Percentiles rank a stretch among this genome's conserved stretches.
phyloP scores from a whole-genome alignment of 371 early-diverging fungal genomes.

The Fennellomyces sp. region DNA sequence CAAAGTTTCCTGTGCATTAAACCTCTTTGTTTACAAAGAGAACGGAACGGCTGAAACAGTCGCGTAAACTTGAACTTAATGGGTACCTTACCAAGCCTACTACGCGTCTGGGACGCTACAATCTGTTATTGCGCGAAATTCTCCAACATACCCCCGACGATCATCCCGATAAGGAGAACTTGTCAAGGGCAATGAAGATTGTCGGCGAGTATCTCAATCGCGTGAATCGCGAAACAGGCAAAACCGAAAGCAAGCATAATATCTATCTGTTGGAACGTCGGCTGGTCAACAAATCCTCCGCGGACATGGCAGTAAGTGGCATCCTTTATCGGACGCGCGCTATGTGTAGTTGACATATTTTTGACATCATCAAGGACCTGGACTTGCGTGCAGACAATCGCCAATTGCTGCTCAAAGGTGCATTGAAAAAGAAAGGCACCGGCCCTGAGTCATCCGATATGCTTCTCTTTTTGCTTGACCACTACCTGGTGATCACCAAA shows the following conservation, averaged over 20 bases:
- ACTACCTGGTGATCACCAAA: constrained; percentile 80
- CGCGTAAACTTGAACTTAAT: constrained; percentile 78
- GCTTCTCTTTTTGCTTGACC: constrained; percentile 84
- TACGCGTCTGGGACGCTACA: constrained; percentile 86
- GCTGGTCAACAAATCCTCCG: constrained; percentile 3
- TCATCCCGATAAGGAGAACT: constrained; percentile 73
- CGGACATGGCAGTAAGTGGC: constrained; percentile 26
- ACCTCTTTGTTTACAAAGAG: constrained; percentile 32
- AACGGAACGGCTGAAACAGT: constrained; percentile 76
- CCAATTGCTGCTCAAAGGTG: constrained; percentile 78
- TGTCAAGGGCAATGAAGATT: constrained; percentile 65
- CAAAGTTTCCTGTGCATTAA: not conserved
- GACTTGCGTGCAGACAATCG: constrained; percentile 63
- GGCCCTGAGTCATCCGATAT: constrained; percentile 72
- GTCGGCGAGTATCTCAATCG: constrained; percentile 73
- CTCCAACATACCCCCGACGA: constrained; percentile 77
- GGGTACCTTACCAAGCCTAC: constrained; percentile 85
- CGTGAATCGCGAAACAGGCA: constrained; percentile 81
- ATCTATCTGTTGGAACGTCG: constrained; percentile 12
- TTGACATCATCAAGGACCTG: constrained; percentile 37
- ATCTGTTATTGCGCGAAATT: constrained; percentile 80
- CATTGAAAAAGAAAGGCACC: constrained; percentile 69
- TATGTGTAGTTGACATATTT: no score
- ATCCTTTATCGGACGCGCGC: no score
- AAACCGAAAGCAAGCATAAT: constrained; percentile 68